Conservation (phyloP, 768 basidiomycete species). For the Rhodosporidiobolus sp. region DNA sequence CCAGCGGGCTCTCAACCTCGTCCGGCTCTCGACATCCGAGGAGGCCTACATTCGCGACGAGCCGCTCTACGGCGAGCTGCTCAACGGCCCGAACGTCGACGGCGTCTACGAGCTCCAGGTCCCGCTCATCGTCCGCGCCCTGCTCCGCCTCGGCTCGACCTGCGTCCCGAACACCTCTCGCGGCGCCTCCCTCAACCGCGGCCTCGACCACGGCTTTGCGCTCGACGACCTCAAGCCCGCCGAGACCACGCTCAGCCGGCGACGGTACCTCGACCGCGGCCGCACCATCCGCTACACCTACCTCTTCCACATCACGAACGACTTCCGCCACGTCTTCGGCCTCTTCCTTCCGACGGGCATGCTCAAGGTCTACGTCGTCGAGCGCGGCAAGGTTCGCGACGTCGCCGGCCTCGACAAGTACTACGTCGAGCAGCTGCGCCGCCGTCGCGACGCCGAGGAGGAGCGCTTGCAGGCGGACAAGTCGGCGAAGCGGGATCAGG, state of each 20-base stretch:
- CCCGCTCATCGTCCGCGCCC: constrained; percentile 73
- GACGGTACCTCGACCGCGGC: constrained; percentile 71
- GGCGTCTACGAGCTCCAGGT: constrained; percentile 93
- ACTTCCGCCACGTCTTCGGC: constrained; percentile 78
- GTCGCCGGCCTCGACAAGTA: constrained; percentile 71
- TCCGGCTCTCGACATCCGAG: constrained; percentile 77
- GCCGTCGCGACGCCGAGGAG: constrained; percentile 35
- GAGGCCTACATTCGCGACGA: constrained; percentile 76
- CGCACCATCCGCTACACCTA: constrained; percentile 71
- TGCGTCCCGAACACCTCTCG: constrained; percentile 66
- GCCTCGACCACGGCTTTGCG: constrained; percentile 77
- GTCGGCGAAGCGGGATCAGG: constrained; percentile 52
- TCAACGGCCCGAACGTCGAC: constrained; percentile 89
- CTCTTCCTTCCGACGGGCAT: constrained; percentile 71
- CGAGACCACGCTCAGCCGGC: constrained; percentile 55
- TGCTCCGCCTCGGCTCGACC: constrained; percentile 78
- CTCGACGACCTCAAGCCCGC: constrained; percentile 71
- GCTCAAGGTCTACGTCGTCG: constrained; percentile 81
- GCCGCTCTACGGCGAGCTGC: constrained; percentile 86
- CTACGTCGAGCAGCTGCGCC: constrained; percentile 57
- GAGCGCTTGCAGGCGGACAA: constrained; percentile 54
- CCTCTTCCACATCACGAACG: constrained; percentile 77
- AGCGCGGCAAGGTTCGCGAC: constrained; percentile 81
- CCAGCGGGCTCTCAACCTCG: constrained; percentile 71
- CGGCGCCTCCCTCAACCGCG: constrained; percentile 70